Evolutionary conservation across 805 yeast species (phyloP).

Genomic region (Lachancea fermentati): DNA sequence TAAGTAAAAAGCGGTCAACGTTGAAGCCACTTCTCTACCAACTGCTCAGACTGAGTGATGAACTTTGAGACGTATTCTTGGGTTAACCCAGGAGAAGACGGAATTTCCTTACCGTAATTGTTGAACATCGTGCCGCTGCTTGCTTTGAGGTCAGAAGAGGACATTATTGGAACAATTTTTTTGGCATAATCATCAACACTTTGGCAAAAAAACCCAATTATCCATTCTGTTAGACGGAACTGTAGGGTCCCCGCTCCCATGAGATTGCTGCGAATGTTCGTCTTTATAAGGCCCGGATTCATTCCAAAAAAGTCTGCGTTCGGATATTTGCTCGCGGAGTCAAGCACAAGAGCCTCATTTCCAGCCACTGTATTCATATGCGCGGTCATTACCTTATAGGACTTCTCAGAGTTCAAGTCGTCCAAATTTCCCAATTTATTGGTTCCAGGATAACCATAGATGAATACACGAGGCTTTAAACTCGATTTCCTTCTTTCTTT

Average conservation of each 20-base stretch:
- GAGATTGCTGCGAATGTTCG: conserved; percentile 33
- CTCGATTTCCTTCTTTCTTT: background rate
- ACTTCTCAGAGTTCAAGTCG: conserved; percentile 33
- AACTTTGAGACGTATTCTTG: conserved; percentile 26
- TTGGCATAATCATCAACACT: conserved; percentile 34
- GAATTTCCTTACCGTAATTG: conserved; percentile 26
- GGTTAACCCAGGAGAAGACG: conserved; percentile 28
- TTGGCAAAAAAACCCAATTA: conserved; percentile 30
- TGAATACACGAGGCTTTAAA: conserved; percentile 31
- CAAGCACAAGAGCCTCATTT: conserved; percentile 34
- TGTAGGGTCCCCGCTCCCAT: conserved; percentile 28
- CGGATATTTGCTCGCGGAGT: conserved; percentile 18
- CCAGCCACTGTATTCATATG: conserved; percentile 42
- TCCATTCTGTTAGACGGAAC: conserved; percentile 24
- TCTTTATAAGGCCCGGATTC: conserved; percentile 37
- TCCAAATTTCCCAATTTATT: conserved; percentile 30
- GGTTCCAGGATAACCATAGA: conserved; percentile 38
- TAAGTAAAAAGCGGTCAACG: no score
- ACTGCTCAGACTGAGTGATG: conserved; percentile 22
- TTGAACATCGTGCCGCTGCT: conserved; percentile 31
- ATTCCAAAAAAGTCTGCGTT: conserved; percentile 32
- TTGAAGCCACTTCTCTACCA: conserved; percentile 7
- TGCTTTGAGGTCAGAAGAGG: conserved; percentile 28
- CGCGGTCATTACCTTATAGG: conserved; percentile 27
- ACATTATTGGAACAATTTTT: conserved; percentile 28